Conservation (phyloP, 495 filamentous ascomycete species). For the Podospora pseudocomata region DNA sequence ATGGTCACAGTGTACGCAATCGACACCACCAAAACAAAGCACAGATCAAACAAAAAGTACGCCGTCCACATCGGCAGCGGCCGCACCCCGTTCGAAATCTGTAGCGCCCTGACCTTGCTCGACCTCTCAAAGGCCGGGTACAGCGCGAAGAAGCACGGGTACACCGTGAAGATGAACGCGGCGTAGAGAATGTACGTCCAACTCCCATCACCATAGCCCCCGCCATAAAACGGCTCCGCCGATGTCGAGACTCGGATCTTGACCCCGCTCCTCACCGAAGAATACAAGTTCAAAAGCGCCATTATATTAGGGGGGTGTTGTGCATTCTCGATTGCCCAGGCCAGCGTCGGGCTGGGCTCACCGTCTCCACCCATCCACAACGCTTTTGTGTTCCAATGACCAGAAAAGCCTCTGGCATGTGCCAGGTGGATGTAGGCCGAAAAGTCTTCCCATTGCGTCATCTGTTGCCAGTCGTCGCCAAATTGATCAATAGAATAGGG, state of each 20-base stretch:
- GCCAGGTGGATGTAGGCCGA: not conserved
- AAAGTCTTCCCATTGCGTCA: not conserved
- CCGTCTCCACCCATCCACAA: conserved; percentile 5
- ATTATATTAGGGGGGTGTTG: not conserved
- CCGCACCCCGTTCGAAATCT: conserved; percentile 77
- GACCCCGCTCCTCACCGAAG: not conserved
- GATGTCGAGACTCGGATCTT: not conserved
- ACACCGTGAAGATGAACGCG: conserved; percentile 65
- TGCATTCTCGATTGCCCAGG: not conserved
- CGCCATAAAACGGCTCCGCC: not conserved
- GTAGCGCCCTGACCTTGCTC: conserved; percentile 67
- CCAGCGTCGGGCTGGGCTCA: not conserved
- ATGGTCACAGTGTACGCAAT: conserved; percentile 60
- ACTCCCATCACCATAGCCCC: conserved; percentile 8
- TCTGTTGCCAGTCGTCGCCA: not conserved
- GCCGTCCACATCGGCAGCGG: conserved; percentile 68
- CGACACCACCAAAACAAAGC: conserved; percentile 58
- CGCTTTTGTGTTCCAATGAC: not conserved
- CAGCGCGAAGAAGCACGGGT: conserved; percentile 76
- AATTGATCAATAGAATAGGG: not conserved
- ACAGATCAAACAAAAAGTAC: conserved; percentile 71
- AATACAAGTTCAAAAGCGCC: not conserved
- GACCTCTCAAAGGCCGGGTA: conserved; percentile 75
- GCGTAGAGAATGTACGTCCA: conserved; percentile 68
- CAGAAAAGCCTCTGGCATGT: not conserved